These are phyloP conservation scores for Cercospora janseana DNA, from an alignment of 2,329 filamentous ascomycete species.

Conservation along the genomic window DNA sequence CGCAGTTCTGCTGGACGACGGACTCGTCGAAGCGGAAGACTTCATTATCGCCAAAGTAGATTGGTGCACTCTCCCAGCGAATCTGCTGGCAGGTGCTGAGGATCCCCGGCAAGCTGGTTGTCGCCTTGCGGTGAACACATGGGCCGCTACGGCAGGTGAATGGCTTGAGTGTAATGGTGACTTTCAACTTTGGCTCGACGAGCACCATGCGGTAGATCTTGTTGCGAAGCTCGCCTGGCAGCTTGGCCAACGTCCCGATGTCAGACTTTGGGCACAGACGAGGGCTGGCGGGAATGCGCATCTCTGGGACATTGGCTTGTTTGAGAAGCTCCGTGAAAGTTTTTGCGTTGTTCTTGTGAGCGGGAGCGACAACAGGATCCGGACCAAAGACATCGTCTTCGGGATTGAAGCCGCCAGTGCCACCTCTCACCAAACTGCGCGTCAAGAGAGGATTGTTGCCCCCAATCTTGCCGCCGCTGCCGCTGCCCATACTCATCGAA, in stretches of 20 bases:
- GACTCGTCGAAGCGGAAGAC: conserved; percentile 28
- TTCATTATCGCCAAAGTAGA: conserved; percentile 28
- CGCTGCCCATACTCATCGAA: not conserved
- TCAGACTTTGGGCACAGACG: conserved; percentile 24
- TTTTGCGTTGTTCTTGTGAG: no score
- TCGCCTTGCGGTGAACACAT: conserved; percentile 23
- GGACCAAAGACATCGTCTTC: not conserved
- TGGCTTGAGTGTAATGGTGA: conserved; percentile 21
- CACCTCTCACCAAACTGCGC: conserved; percentile 2
- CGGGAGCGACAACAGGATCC: not conserved
- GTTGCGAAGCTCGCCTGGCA: conserved; percentile 32
- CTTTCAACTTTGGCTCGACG: conserved; percentile 9
- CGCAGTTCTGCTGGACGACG: conserved; percentile 28
- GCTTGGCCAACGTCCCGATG: conserved; percentile 28
- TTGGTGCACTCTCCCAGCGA: conserved; percentile 27
- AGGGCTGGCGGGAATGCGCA: no score
- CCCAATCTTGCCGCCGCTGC: not conserved
- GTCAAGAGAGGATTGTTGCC: no score
- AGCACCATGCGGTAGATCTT: conserved; percentile 30
- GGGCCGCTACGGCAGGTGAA: conserved; percentile 22
- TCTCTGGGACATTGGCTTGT: no score
- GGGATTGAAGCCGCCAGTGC: not conserved
- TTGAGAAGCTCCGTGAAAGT: no score
- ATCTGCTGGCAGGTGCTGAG: conserved; percentile 30
- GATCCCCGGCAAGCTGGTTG: conserved; percentile 25